Base-by-base conservation (phyloP, 2,329 filamentous ascomycete species). In the Curvularia hawaiiensis region DNA sequence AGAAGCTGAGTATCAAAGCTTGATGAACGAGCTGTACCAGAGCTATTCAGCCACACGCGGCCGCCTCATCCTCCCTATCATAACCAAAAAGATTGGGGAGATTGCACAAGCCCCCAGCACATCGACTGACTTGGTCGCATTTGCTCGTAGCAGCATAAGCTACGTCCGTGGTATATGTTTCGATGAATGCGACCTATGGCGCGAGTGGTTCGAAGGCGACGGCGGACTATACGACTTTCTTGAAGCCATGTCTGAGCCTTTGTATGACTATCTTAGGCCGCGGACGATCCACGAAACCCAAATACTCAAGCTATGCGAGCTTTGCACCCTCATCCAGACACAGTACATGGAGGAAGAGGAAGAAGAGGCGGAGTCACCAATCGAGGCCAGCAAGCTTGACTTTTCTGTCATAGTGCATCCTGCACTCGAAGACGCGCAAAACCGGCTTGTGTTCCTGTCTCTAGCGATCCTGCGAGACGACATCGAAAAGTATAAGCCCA, bases 121-220 rank as follows among this genome's bases (percentile, higher is more conserved):
- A 12, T 84, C 83, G 1, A 85, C 84, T 52, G 86, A 89, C 63
- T 77, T 89, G n/a, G 83, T 89, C 12, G 77, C 83, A 0, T 89
- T 89, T 74, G 85, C 87, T 16, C 81, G 86, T 50, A 83, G 83
- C 46, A 85, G 85, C 62, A 87, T 89, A 57, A 84, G 85, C 69
- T 89, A 88, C 64, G 82, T 88, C 53, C 84, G 86, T 50, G 85
- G 85, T 4, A 83, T 89, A 16, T 89, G 87, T 62, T 76, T 87
- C 52, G 87, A 90, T 62, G 87, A 90, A 69, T 87, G 86, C 68
- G 86, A 88, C 52, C 75, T 90, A 8, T 90, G 86, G 86, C 80
- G 80, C 4, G 84, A 88, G 69, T 88, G 85, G 86, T 88, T 89
- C 59, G 83, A 86, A 59, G 85, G 83, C 3, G 84, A 88, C 57